Evolutionary conservation across 2,329 filamentous ascomycete species (phyloP).

Genomic region (Aquanectria penicillioides): DNA sequence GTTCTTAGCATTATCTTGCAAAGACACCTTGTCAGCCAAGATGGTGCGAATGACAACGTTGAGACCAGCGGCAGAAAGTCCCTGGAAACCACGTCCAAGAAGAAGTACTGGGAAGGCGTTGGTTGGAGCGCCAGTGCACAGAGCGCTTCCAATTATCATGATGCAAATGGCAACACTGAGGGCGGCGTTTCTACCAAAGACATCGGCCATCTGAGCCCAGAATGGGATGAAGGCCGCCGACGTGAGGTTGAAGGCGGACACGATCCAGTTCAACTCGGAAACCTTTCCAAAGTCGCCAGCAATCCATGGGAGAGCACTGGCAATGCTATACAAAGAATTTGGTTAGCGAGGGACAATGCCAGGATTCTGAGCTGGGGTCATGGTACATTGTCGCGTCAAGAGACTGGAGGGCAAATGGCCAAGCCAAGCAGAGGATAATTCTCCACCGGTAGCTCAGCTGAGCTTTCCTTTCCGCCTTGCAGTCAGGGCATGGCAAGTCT

Average conservation of each 20-base stretch:
- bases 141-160: slow-evolving; percentile 68
- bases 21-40: slow-evolving; percentile 71
- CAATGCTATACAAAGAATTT: slow-evolving; percentile 38
- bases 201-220: slow-evolving; percentile 71
- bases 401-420: slow-evolving; percentile 70
- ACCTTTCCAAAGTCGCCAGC: slow-evolving; percentile 70
- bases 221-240: slow-evolving; percentile 74
- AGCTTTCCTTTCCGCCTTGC: slow-evolving; percentile 47
- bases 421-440: slow-evolving; percentile 65
- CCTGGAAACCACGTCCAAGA: slow-evolving; percentile 71
- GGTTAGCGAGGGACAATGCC: slow-evolving; percentile 8
- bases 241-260: slow-evolving; percentile 74
- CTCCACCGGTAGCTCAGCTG: slow-evolving; percentile 63
- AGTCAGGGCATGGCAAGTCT: slow-evolving; percentile 39
- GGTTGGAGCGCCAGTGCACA: slow-evolving; percentile 68
- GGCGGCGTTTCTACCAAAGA: slow-evolving; percentile 70
- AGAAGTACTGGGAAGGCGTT: slow-evolving; percentile 67
- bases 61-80: slow-evolving; percentile 69
- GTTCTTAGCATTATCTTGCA: slow-evolving; percentile 70
- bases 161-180: slow-evolving; percentile 66
- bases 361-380: neutral
- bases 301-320: slow-evolving; percentile 60
- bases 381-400: slow-evolving; percentile 70
- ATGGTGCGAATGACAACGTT: slow-evolving; percentile 69
- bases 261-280: slow-evolving; percentile 74